A percentile compares a stretch with the other conserved stretches of the same genome.
These are phyloP conservation scores for Monilinia laxa DNA, from an alignment of 2,329 filamentous ascomycete species.

Conservation along the genomic window DNA sequence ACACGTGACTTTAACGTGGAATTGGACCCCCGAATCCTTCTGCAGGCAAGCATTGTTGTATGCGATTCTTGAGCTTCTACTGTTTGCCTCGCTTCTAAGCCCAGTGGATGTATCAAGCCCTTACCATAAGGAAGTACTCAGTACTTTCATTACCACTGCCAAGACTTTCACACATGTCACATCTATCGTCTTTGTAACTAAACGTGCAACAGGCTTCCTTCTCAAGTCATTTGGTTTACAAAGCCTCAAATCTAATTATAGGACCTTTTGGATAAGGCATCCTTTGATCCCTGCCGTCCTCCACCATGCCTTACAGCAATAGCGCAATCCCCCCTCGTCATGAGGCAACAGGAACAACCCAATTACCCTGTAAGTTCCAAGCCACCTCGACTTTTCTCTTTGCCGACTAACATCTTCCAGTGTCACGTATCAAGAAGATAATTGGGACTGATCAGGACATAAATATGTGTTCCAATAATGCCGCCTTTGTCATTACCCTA, in stretches of 20 bases:
- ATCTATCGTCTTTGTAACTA: background rate
- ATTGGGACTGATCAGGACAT: slow-evolving; percentile 86
- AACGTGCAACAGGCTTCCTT: background rate
- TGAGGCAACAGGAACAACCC: slow-evolving; percentile 80
- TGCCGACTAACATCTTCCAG: slow-evolving; percentile 48
- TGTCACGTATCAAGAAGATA: slow-evolving; percentile 94
- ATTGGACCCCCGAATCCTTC: background rate
- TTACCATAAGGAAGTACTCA: too few species aligned
- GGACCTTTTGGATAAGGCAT: background rate
- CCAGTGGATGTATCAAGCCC: background rate
- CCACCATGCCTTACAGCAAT: slow-evolving; percentile 84
- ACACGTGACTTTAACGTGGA: background rate
- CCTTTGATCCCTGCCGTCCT: background rate
- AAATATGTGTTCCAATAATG: slow-evolving; percentile 83
- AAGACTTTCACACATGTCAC: background rate
- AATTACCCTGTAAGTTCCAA: slow-evolving; percentile 71
- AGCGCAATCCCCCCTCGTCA: slow-evolving; percentile 75
- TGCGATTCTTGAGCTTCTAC: background rate
- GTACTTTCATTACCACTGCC: too few species aligned
- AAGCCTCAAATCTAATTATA: background rate
- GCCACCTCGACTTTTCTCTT: background rate
- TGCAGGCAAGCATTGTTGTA: background rate
- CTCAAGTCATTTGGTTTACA: background rate
- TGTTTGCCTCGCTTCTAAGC: background rate
- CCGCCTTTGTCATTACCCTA: slow-evolving; percentile 88